Conservation (phyloP, 371 early-diverging fungal genomes). For the Mucor plumbeus region DNA sequence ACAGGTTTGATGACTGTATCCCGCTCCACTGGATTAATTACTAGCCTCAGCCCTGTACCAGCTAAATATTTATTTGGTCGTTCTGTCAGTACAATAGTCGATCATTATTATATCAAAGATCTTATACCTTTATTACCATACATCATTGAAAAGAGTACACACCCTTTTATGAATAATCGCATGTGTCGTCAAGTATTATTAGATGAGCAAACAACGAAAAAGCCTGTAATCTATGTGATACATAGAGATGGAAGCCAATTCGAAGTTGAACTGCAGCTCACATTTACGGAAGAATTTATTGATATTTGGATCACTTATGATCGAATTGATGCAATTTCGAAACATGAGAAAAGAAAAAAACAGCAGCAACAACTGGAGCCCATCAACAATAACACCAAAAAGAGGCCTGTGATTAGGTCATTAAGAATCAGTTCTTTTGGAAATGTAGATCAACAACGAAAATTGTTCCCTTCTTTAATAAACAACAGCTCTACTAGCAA, state of each 20-base stretch:
- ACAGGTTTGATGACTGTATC: conserved; percentile 65
- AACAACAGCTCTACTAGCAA: not conserved
- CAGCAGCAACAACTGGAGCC: not conserved
- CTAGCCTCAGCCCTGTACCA: conserved; percentile 63
- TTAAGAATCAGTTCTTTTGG: conserved; percentile 27
- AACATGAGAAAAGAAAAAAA: conserved; percentile 15
- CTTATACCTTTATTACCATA: conserved; percentile 62
- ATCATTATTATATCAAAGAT: conserved; percentile 49
- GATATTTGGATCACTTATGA: conserved; percentile 72
- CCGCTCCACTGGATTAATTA: conserved; percentile 51
- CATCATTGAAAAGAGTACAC: conserved; percentile 1
- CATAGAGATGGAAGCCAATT: conserved; percentile 70
- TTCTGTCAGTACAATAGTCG: conserved; percentile 47
- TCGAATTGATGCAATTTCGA: conserved; percentile 39
- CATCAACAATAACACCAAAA: not conserved
- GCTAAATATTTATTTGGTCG: conserved; percentile 73
- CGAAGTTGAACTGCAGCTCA: conserved; percentile 65
- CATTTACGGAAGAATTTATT: conserved; percentile 52
- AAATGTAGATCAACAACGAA: conserved; percentile 18
- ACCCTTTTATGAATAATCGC: not conserved
- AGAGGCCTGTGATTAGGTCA: conserved; percentile 1
- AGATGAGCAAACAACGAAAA: conserved; percentile 13
- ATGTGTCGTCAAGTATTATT: conserved; percentile 4
- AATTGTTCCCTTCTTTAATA: conserved; percentile 5
- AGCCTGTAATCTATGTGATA: conserved; percentile 49